Base-by-base conservation (phyloP, 352 stramenopile genomes). In the Phytophthora citricola region DNA sequence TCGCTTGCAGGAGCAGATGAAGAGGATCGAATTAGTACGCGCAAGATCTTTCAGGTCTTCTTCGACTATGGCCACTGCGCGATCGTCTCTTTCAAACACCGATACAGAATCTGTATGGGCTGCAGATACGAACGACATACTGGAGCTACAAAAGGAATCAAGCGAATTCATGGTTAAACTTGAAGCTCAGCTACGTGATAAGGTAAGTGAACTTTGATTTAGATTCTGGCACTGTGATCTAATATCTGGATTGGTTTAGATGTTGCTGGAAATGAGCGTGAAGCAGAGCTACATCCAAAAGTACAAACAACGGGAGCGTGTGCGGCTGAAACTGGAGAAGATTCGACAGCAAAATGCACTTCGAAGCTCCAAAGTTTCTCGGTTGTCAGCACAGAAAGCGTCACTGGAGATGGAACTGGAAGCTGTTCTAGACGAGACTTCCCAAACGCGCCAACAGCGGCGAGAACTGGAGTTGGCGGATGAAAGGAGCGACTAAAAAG, bases 401-500 rank as follows among this genome's bases (percentile, higher is more conserved):
- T 48, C 69, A 6, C 36, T 79, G 3, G 76, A 86, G 32, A 67
- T 63, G 27, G 76, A 90, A 41, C 60, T 83, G 3, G 38, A 65
- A 0, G 27, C 62, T 20, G 52, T 79, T 5, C 39, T 81, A 4
- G 49, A 76, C 0, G 71, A 79, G 1, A 58, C 67, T 1, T 49
- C 58, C 5, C 45, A 54, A 2, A 62, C 66, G 7, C 69, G 76
- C 15, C 58, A 76, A 31, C 48, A 87, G 41, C 69, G 80, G 0
- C 46, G 68, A 36, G 61, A 81, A n/a, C 55, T 91, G 2, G 83
- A 91, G 24, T 69, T 83, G 51, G 48, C 61, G 2, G 74, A 69
- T 10, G 65, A 76, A 73, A 76, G 44, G 78, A 87, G 50, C 78
- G 76, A 0, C 22, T 66, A 3, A 72, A 76, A 15, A 70, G 73